Evolutionary conservation across 257 asterid species (phyloP), one percentile per base, ranked within the genome.

Genomic region (Gynochthodes officinalis): DNA sequence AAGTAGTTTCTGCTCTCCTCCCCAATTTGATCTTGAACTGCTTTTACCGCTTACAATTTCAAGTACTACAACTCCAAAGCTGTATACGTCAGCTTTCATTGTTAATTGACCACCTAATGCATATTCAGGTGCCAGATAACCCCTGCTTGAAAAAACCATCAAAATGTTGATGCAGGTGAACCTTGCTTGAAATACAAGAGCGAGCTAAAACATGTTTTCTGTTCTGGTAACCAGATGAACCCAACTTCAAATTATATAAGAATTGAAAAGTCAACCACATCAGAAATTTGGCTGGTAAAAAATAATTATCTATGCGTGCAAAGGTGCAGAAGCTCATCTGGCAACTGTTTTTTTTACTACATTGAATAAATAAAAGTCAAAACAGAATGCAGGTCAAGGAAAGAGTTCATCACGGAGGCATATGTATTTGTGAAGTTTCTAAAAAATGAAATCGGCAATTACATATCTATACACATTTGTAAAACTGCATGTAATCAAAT

Each of bases 71-170:
- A 93, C 82, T 67, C 98, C 98, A 73, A 88, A 93, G 84, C 98
- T 91, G 73, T 91, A 91, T 23, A 91, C 87, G 42, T 93, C 97
- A 18, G 97, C 98, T 85, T 88, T 93, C 93, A 83, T 46, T 33
- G 98, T 93, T 74, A 93, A 83, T 61, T 87, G 98, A 48, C 98
- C 97, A 23, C 96, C 97, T 81, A 91, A 79, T 72, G 84, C 97
- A 80, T 93, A 93, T 84, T 93, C 98, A 32, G 98, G 98, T 58
- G 98, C 98, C 78, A 93, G 87, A 81, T 93, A 93, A 76, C 97
- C 97, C 61, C 98, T 93, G 97, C 77, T 77, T 43, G 81, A 71
- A 75, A 80, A 70, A 78, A 37, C 28, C 76, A 75, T 37, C 71
- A 69, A 63, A 61, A 67, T n/a, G 37, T 84, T 89, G 92, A 43